phyloP scores from a whole-genome alignment of 2,329 filamentous ascomycete species.

The Calonectria hawksworthii region DNA sequence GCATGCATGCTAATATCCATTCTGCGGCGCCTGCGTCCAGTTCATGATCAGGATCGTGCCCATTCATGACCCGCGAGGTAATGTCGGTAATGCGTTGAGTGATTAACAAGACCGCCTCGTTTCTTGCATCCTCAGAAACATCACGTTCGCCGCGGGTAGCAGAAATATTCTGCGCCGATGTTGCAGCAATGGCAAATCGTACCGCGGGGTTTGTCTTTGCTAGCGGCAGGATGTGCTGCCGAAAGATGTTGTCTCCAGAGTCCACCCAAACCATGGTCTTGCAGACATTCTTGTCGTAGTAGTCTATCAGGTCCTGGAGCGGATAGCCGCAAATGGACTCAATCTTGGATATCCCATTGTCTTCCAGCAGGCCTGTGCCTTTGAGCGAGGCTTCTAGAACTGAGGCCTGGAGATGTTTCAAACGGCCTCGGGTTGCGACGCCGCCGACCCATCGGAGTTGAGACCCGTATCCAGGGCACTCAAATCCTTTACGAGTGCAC shows the following conservation, averaged over 20 bases:
- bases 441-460: not conserved
- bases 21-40: not conserved
- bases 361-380: not conserved
- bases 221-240: not conserved
- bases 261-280: not conserved
- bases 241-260: not conserved
- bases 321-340: not conserved
- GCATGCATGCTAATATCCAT: slow-evolving; percentile 2
- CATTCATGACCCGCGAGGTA: not conserved
- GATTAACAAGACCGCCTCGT: not conserved
- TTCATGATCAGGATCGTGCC: not conserved
- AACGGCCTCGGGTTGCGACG: not conserved
- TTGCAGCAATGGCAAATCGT: not conserved
- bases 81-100: not conserved
- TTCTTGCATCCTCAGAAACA: not conserved
- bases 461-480: not conserved
- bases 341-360: not conserved
- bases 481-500: not conserved
- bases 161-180: not conserved
- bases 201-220: not conserved
- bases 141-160: not conserved
- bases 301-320: not conserved
- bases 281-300: not conserved
- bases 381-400: not conserved
- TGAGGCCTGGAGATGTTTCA: not conserved